phyloP scores from a whole-genome alignment of 2,329 filamentous ascomycete genomes.

The Fusarium odoratissimum region DNA sequence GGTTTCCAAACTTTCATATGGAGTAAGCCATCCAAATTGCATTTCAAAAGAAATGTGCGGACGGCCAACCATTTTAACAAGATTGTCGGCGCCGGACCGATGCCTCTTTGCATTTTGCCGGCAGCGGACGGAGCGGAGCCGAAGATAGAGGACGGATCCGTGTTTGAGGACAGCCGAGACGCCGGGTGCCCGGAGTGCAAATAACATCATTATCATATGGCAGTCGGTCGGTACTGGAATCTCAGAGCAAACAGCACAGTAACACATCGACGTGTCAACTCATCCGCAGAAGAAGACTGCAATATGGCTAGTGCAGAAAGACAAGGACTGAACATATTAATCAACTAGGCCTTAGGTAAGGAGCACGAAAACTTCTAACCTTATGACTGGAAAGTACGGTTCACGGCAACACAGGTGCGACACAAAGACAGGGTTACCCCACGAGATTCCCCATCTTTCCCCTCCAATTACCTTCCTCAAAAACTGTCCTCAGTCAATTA shows the following conservation, averaged over 20 bases:
- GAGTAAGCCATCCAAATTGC: background rate
- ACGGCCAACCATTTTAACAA: background rate
- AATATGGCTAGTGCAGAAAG: background rate
- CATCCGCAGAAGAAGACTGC: background rate
- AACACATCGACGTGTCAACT: no score
- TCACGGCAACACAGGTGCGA: background rate
- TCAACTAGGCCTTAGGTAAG: background rate
- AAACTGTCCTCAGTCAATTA: background rate
- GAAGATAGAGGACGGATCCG: conserved; percentile 4
- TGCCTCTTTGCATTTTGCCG: background rate
- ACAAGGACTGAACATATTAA: background rate
- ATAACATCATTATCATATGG: background rate
- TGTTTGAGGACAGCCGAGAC: background rate
- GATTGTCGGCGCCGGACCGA: background rate
- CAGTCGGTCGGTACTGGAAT: background rate
- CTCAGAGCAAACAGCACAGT: no score
- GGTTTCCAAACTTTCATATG: no score
- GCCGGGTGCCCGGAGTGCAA: background rate
- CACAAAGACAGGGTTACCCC: conserved; percentile 34
- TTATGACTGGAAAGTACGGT: background rate
- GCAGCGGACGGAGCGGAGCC: conserved; percentile 7
- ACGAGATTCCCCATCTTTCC: conserved; percentile 21
- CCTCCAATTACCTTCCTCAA: conserved; percentile 8
- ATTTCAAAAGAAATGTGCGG: no score
- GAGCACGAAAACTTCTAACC: background rate